A percentile compares a stretch with the other conserved stretches of the same genome.
These are phyloP conservation scores for Funneliformis caledonium DNA, from an alignment of 371 early-diverging fungal species.

Conservation along the genomic window DNA sequence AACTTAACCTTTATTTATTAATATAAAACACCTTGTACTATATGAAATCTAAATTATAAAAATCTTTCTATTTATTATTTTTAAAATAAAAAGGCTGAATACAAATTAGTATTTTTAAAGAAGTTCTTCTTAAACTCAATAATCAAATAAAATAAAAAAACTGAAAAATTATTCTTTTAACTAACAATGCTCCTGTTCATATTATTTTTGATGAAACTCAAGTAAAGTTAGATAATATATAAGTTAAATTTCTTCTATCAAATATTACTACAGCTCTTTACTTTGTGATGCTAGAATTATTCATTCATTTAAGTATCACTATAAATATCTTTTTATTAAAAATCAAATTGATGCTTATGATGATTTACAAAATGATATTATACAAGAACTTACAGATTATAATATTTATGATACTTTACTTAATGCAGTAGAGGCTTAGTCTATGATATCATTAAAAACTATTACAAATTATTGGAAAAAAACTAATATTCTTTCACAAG, in stretches of 20 bases:
- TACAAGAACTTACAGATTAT: neutral
- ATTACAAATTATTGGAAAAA: conserved; percentile 26
- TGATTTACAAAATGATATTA: neutral
- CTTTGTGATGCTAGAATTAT: conserved; percentile 24
- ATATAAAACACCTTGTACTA: neutral
- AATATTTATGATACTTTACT: conserved; percentile 14
- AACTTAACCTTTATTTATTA: neutral
- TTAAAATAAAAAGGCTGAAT: neutral
- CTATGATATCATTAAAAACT: neutral
- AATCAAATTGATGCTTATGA: neutral
- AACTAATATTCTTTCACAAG: neutral
- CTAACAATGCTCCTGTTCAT: conserved; percentile 14
- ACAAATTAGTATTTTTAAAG: conserved; percentile 7
- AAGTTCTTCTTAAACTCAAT: neutral
- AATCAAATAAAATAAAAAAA: neutral
- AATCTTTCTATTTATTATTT: conserved; percentile 18
- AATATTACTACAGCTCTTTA: conserved; percentile 15
- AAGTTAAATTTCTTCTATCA: conserved; percentile 7
- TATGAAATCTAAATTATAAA: neutral
- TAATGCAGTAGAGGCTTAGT: conserved; percentile 9
- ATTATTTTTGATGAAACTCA: conserved; percentile 1
- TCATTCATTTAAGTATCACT: conserved; percentile 14
- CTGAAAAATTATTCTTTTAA: conserved; percentile 15
- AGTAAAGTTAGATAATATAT: neutral
- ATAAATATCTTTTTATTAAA: conserved; percentile 1